Conservation (phyloP, 164 flowering plant species). For the Nymphaea colorata region DNA sequence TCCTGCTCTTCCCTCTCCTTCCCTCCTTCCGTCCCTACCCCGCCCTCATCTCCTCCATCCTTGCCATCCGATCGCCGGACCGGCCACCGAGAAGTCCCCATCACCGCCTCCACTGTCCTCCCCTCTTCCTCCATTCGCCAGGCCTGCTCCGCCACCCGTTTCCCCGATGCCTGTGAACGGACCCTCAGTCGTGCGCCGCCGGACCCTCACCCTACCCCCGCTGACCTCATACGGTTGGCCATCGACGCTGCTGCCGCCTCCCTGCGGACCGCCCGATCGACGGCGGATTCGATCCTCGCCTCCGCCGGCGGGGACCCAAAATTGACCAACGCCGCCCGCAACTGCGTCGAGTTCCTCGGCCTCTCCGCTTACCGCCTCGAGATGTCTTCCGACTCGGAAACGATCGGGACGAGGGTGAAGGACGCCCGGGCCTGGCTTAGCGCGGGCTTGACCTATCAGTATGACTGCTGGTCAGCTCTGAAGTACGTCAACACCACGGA, state of each 20-base stretch:
- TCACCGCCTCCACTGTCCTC: constrained; percentile 19
- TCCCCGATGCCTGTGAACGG: constrained; percentile 26
- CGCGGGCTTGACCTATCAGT: constrained; percentile 52
- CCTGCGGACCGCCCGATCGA: constrained; percentile 38
- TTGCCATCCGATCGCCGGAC: neutral
- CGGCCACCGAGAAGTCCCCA: neutral
- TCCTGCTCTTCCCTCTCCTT: neutral
- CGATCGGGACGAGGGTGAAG: constrained; percentile 28
- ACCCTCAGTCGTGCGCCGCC: too few relatives aligned
- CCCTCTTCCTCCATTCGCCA: constrained; percentile 9
- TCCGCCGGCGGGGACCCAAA: constrained; percentile 34
- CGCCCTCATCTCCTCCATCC: neutral
- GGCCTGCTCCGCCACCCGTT: constrained; percentile 68
- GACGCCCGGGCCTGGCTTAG: constrained; percentile 73
- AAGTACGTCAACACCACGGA: constrained; percentile 55
- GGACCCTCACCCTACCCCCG: constrained; percentile 19
- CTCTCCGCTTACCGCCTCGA: constrained; percentile 29
- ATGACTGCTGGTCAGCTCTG: constrained; percentile 62
- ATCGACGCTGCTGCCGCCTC: constrained; percentile 25
- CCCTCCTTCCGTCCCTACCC: neutral
- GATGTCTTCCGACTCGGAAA: constrained; percentile 12
- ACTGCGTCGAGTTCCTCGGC: constrained; percentile 39
- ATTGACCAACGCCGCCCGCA: constrained; percentile 42
- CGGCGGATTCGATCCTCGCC: constrained; percentile 32
- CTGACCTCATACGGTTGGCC: constrained; percentile 38